Evolutionary conservation across 23 red algal genomes (phyloP).

Genomic region (Agarophyton chilense): DNA sequence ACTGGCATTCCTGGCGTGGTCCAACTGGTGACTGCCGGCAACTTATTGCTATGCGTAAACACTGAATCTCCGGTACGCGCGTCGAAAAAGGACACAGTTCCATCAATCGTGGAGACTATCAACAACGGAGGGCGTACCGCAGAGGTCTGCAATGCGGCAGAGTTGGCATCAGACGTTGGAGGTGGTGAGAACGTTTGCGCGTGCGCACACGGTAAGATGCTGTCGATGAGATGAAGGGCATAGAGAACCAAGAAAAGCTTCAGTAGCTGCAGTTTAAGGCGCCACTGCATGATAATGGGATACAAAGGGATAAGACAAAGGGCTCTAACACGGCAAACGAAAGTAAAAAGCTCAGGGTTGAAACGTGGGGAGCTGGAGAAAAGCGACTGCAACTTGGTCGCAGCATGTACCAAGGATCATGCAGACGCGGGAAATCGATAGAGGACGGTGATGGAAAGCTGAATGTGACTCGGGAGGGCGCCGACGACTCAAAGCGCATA

Average conservation of each 20-base stretch:
- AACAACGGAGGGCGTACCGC: constrained; percentile 22
- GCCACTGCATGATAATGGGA: background rate
- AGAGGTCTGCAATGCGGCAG: constrained; percentile 6
- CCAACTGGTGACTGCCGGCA: constrained; percentile 61
- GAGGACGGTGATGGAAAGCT: background rate
- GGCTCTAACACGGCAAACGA: too few species aligned
- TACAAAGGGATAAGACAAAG: too few species aligned
- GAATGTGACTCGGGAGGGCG: background rate
- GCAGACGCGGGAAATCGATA: background rate
- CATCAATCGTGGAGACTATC: constrained; percentile 60
- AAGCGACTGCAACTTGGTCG: constrained; percentile 1
- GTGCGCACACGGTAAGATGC: background rate
- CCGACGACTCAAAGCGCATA: too few species aligned
- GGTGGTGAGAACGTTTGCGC: background rate
- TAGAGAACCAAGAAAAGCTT: background rate
- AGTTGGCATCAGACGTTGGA: background rate
- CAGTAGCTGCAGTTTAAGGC: background rate
- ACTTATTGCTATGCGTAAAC: constrained; percentile 17
- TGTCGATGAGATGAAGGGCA: background rate
- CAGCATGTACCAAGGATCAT: background rate
- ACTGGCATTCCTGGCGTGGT: constrained; percentile 51
- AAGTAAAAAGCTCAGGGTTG: background rate
- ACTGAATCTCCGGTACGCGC: constrained; percentile 42
- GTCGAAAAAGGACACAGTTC: constrained; percentile 52
- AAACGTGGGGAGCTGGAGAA: background rate